Evolutionary conservation across 2,329 filamentous ascomycete species (phyloP), one percentile per base, ranked within the genome.

Genomic region (Pezicula radicicola): DNA sequence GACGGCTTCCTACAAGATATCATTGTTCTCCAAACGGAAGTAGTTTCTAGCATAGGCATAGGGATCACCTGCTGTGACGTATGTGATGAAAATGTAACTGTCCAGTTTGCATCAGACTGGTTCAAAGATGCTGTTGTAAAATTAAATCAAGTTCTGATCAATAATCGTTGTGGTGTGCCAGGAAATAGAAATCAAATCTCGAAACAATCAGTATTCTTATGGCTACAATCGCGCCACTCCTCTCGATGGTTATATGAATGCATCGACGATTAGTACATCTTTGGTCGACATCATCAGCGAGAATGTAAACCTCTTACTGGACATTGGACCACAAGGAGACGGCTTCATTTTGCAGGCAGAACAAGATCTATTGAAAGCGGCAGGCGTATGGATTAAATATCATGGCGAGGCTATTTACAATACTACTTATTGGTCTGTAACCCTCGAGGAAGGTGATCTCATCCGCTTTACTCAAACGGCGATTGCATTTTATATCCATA

Each of bases 201-300:
- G 80, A 80, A 41, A 80, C 84, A 76, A 84, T 57, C 80, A 80
- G 0, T 82, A 72, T 58, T 75, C 70, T 55, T 83, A 83, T 58
- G 80, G 80, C 4, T 83, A 77, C 65, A 84, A 84, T 60, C 69
- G 74, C 6, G 78, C 78, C 1, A 84, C 79, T 0, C 68, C 74
- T 0, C 60, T 64, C 2, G 61, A 57, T 1, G 70, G 66, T 18
- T 82, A 82, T 61, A 76, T 83, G 72, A 79, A 75, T 36, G 75
- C 78, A 1, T 67, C 61, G 6, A 68, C 63, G 0, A 70, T 83
- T 33, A 69, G 83, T 0, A 66, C 67, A 9, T 70, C 68, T 6
- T 71, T 80, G 0, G 68, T 80, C 4, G 77, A 80, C 52, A 78
- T 79, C 53, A 70, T 77, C 0, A 69, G 70, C 48, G 80, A 80